Evolutionary conservation across 139 green algal species (phyloP).

Genomic region (Chlamydomonas sphaeroides): DNA sequence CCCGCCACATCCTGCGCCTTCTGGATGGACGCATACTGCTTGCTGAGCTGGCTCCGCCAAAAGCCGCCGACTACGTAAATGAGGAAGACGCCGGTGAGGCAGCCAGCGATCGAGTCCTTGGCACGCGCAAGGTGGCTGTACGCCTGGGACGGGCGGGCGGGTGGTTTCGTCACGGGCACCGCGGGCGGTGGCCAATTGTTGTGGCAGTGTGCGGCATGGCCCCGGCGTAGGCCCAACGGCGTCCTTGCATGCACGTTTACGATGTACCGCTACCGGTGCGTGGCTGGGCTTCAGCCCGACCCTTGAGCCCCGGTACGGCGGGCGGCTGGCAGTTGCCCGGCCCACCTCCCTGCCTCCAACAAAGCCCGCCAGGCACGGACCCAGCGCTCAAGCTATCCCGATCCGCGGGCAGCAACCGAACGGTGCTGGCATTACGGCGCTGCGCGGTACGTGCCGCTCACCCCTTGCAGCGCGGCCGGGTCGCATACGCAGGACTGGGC

Average conservation of each 20-base stretch:
- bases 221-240: too few relatives aligned
- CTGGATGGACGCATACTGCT: neutral
- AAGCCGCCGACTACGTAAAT: conserved; percentile 32
- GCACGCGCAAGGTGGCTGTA: neutral
- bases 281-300: too few relatives aligned
- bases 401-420: neutral
- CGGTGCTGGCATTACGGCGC: neutral
- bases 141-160: neutral
- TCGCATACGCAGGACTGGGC: neutral
- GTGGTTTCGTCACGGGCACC: neutral
- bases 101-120: neutral
- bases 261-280: too few relatives aligned
- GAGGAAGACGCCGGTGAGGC: conserved; percentile 9
- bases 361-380: neutral
- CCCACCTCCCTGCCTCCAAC: neutral
- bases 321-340: too few relatives aligned
- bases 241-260: neutral
- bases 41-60: conserved; percentile 9
- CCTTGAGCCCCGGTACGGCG: too few relatives aligned
- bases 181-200: too few relatives aligned
- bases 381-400: too few relatives aligned
- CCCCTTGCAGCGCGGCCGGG: neutral
- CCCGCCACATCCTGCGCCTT: conserved; percentile 5
- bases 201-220: too few relatives aligned
- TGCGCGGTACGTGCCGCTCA: neutral